Percentiles rank a stretch among this genome's conserved stretches.
These are phyloP conservation scores for Boletus edulis DNA, from an alignment of 768 basidiomycete genomes.

Conservation along the genomic window DNA sequence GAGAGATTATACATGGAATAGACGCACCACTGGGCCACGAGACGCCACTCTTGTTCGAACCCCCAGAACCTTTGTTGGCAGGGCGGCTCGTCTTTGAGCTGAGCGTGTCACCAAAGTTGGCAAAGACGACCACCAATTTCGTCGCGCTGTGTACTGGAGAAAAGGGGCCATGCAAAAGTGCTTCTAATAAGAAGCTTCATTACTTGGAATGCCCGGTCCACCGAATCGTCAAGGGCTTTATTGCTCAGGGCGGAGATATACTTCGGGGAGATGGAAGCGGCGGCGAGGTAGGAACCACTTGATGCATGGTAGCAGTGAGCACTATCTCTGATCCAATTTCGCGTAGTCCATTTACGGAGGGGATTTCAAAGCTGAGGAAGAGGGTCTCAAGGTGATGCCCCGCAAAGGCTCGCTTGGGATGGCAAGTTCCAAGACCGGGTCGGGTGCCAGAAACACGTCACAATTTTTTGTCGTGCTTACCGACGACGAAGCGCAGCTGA, in stretches of 20 bases:
- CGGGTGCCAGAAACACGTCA: slow-evolving; percentile 44
- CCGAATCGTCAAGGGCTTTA: slow-evolving; percentile 45
- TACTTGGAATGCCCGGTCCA: slow-evolving; percentile 46
- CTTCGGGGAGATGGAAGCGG: slow-evolving; percentile 52
- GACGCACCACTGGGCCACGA: slow-evolving; percentile 33
- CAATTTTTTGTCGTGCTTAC: slow-evolving; percentile 52
- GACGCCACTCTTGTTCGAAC: slow-evolving; percentile 31
- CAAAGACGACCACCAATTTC: slow-evolving; percentile 50
- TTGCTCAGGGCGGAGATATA: slow-evolving; percentile 54
- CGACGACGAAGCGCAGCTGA: slow-evolving; percentile 37
- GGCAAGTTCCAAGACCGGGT: slow-evolving; percentile 45
- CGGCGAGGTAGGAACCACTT: slow-evolving; percentile 43
- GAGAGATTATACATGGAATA: slow-evolving; percentile 44
- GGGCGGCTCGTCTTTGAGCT: slow-evolving; percentile 44
- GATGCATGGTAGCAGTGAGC: neutral
- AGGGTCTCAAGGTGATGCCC: slow-evolving; percentile 42
- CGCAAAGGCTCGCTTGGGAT: slow-evolving; percentile 46
- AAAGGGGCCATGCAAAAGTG: slow-evolving; percentile 44
- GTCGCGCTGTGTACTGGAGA: slow-evolving; percentile 45
- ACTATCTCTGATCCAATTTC: slow-evolving; percentile 9
- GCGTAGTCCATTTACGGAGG: slow-evolving; percentile 45
- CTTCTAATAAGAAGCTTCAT: slow-evolving; percentile 43
- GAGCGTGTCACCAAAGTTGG: slow-evolving; percentile 36
- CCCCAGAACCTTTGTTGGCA: slow-evolving; percentile 37
- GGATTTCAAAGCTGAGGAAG: slow-evolving; percentile 51